Percentiles rank a stretch among this genome's conserved stretches.
phyloP scores from a whole-genome alignment of 2,329 filamentous ascomycete species.

The Periconia sp. region DNA sequence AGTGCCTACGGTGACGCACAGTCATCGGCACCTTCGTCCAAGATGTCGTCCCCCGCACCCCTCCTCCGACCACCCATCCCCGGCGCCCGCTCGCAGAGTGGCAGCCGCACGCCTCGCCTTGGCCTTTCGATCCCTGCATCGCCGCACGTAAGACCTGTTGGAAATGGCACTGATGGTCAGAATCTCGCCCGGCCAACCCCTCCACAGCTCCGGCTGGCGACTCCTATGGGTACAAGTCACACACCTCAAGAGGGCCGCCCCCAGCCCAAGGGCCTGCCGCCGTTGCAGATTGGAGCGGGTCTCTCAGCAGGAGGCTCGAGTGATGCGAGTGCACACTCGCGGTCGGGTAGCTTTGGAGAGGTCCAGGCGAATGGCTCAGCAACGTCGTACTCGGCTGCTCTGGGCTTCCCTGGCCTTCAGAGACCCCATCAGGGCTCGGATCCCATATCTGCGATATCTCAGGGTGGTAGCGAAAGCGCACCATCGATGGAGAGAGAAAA shows the following conservation, averaged over 20 bases:
- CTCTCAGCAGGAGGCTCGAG: conserved; percentile 76
- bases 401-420: conserved; percentile 78
- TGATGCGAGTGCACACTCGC: conserved; percentile 80
- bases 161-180: conserved; percentile 60
- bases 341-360: conserved; percentile 85
- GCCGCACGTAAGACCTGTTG: conserved; percentile 79
- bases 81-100: conserved; percentile 63
- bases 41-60: conserved; percentile 78
- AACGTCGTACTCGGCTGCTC: conserved; percentile 77
- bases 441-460: conserved; percentile 86
- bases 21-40: conserved; percentile 39
- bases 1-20: conserved; percentile 22
- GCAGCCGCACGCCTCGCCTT: conserved; percentile 73
- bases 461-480: conserved; percentile 73
- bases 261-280: conserved; percentile 58
- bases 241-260: conserved; percentile 72
- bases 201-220: conserved; percentile 83
- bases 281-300: conserved; percentile 60
- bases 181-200: conserved; percentile 64
- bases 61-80: conserved; percentile 84
- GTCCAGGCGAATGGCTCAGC: conserved; percentile 81
- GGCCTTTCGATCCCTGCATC: conserved; percentile 91
- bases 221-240: conserved; percentile 81
- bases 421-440: conserved; percentile 71
- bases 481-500: conserved; percentile 78